These are phyloP conservation scores for Xylaria sp. DNA, from an alignment of 2,329 filamentous ascomycete species.

Conservation along the genomic window DNA sequence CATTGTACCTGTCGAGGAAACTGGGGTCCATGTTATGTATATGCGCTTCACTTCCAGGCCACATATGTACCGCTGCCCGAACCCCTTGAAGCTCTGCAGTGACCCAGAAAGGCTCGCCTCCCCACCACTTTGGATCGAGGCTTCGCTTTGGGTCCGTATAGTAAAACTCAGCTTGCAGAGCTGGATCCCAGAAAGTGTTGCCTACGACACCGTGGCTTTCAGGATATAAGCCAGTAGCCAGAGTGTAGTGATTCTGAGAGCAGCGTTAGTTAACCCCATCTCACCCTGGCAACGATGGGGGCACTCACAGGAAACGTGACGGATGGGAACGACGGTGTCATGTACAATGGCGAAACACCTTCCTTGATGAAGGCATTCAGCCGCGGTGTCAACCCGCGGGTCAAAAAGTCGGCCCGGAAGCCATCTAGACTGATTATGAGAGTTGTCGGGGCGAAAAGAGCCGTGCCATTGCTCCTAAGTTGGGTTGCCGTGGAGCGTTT, in stretches of 20 bases:
- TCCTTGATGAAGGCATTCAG: slow-evolving; percentile 78
- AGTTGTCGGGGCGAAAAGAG: slow-evolving; percentile 87
- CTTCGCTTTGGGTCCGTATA: slow-evolving; percentile 80
- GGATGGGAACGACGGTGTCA: slow-evolving; percentile 92
- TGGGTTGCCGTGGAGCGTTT: slow-evolving; percentile 42
- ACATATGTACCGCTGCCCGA: slow-evolving; percentile 91
- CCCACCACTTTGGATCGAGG: slow-evolving; percentile 91
- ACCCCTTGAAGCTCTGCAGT: slow-evolving; percentile 85
- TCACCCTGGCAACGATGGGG: slow-evolving; percentile 24
- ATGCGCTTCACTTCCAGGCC: slow-evolving; percentile 93
- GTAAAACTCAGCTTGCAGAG: slow-evolving; percentile 77
- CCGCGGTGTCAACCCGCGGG: slow-evolving; percentile 80
- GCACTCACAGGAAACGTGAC: slow-evolving; percentile 78
- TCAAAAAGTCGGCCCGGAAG: slow-evolving; percentile 92
- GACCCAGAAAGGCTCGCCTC: slow-evolving; percentile 90
- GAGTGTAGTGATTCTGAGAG: slow-evolving; percentile 78
- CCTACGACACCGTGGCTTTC: slow-evolving; percentile 92
- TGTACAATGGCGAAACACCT: slow-evolving; percentile 88
- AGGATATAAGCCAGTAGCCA: slow-evolving; percentile 90
- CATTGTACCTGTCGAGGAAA: slow-evolving; percentile 85
- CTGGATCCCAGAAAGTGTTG: slow-evolving; percentile 92
- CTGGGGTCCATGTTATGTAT: slow-evolving; percentile 76
- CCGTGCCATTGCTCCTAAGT: slow-evolving; percentile 78
- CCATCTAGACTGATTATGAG: slow-evolving; percentile 94
- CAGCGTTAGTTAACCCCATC: slow-evolving; percentile 17